These are phyloP conservation scores for Cutaneotrichosporon mucoides DNA, from an alignment of 1,284 basidiomycete genomes.

Conservation along the genomic window DNA sequence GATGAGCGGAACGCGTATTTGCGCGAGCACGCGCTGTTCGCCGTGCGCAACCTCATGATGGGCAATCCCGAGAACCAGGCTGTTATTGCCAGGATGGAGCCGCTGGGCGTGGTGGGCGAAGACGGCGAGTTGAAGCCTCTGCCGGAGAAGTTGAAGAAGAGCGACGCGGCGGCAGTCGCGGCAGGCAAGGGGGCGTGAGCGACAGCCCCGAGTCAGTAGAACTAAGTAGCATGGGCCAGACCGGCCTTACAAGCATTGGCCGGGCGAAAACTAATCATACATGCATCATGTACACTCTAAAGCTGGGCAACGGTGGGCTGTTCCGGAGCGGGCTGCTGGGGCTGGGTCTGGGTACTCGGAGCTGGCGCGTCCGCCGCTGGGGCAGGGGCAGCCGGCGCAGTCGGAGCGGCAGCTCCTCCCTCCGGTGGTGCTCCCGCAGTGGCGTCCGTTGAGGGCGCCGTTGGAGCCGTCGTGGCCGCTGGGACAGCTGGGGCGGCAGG, in stretches of 20 bases:
- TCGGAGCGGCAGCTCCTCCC: background rate
- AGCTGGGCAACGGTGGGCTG: slow-evolving; percentile 13
- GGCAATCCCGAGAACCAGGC: slow-evolving; percentile 73
- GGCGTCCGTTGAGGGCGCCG: background rate
- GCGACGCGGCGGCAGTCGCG: background rate
- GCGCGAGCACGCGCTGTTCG: slow-evolving; percentile 81
- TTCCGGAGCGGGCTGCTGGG: background rate
- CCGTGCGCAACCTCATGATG: slow-evolving; percentile 70
- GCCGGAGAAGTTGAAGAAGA: slow-evolving; percentile 42
- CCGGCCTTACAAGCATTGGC: too few species aligned
- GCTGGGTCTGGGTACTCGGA: background rate
- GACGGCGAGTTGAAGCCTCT: slow-evolving; percentile 56
- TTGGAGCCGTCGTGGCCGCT: background rate
- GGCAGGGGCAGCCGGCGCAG: background rate
- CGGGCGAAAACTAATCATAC: slow-evolving; percentile 3
- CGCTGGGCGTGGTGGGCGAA: slow-evolving; percentile 55
- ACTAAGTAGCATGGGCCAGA: background rate
- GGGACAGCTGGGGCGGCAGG: background rate
- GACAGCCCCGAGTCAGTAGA: background rate
- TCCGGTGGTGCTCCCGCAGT: background rate
- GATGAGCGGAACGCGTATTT: slow-evolving; percentile 87
- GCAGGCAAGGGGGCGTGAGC: background rate
- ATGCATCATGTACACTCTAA: slow-evolving; percentile 6
- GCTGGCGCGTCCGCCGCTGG: background rate
- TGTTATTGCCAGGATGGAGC: slow-evolving; percentile 67